Percentiles rank a stretch among this genome's conserved stretches.
phyloP scores from a whole-genome alignment of 2,329 filamentous ascomycete genomes.

The Cercospora zeae-maydis region DNA sequence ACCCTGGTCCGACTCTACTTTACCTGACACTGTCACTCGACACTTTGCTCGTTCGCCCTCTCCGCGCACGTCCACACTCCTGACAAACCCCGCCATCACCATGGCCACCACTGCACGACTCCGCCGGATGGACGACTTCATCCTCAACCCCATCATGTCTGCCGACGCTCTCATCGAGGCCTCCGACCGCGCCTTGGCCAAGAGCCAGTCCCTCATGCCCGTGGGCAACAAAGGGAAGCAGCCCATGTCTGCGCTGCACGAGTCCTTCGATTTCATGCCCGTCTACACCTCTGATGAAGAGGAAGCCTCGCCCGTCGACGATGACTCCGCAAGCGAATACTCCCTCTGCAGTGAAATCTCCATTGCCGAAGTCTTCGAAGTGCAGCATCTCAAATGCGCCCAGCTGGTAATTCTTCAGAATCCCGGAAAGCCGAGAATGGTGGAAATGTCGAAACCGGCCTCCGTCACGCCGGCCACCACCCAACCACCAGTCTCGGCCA shows the following conservation, averaged over 20 bases:
- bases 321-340: constrained; percentile 24
- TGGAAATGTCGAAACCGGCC: constrained; percentile 27
- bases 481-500: neutral
- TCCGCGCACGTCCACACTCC: neutral
- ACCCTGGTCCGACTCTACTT: constrained; percentile 3
- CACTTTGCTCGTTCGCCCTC: neutral
- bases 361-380: constrained; percentile 25
- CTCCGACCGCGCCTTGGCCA: constrained; percentile 8
- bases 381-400: constrained; percentile 29
- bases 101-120: constrained; percentile 17
- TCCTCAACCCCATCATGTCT: constrained; percentile 22
- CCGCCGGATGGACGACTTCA: constrained; percentile 25
- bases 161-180: constrained; percentile 6
- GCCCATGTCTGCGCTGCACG: constrained; percentile 7
- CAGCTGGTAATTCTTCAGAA: constrained; percentile 30
- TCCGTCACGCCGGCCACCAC: constrained; percentile 2
- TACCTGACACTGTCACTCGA: neutral
- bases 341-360: constrained; percentile 22
- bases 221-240: neutral
- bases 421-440: constrained; percentile 31
- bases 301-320: constrained; percentile 28
- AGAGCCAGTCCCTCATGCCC: constrained; percentile 2
- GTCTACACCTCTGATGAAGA: constrained; percentile 35
- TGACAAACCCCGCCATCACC: neutral
- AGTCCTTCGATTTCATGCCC: constrained; percentile 16